Conservation (phyloP, 371 early-diverging fungal genomes). For the Syncephalis fuscata region DNA sequence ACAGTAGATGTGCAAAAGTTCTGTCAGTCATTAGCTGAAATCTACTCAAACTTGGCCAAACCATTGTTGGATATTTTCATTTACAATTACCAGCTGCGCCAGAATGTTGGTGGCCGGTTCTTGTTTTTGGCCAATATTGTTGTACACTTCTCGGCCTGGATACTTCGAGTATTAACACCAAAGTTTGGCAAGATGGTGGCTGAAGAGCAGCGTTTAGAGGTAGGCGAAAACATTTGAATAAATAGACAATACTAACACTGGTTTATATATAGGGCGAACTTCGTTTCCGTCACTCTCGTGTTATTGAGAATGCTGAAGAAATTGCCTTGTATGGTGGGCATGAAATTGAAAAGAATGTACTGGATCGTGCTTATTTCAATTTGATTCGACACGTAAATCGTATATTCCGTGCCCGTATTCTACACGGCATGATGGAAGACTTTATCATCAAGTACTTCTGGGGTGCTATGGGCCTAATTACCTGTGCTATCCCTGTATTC, state of each 20-base stretch:
- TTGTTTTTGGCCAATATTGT: slow-evolving; percentile 47
- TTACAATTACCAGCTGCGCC: slow-evolving; percentile 67
- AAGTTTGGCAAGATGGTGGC: slow-evolving; percentile 81
- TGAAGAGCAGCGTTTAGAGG: slow-evolving; percentile 48
- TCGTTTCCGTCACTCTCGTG: slow-evolving; percentile 69
- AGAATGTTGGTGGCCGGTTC: slow-evolving; percentile 60
- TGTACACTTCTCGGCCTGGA: slow-evolving; percentile 46
- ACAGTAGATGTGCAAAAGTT: slow-evolving; percentile 83
- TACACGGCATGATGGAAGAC: slow-evolving; percentile 78
- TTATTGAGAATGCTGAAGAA: slow-evolving; percentile 81
- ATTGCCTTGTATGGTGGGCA: slow-evolving; percentile 75
- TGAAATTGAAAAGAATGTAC: slow-evolving; percentile 49
- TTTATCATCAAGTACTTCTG: slow-evolving; percentile 89
- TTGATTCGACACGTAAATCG: slow-evolving; percentile 70
- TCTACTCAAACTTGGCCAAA: slow-evolving; percentile 76
- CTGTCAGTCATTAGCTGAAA: slow-evolving; percentile 49
- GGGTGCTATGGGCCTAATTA: slow-evolving; percentile 83
- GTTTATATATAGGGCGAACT: slow-evolving; percentile 65
- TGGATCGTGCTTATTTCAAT: slow-evolving; percentile 53
- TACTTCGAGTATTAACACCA: slow-evolving; percentile 66
- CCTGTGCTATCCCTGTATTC: slow-evolving; percentile 86
- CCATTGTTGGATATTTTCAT: slow-evolving; percentile 75
- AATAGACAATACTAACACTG: slow-evolving; percentile 10
- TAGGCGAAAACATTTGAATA: too few species aligned
- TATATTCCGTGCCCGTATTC: slow-evolving; percentile 56